phyloP scores from a whole-genome alignment of 352 stramenopile species.

The Phytopythium oedochilum region DNA sequence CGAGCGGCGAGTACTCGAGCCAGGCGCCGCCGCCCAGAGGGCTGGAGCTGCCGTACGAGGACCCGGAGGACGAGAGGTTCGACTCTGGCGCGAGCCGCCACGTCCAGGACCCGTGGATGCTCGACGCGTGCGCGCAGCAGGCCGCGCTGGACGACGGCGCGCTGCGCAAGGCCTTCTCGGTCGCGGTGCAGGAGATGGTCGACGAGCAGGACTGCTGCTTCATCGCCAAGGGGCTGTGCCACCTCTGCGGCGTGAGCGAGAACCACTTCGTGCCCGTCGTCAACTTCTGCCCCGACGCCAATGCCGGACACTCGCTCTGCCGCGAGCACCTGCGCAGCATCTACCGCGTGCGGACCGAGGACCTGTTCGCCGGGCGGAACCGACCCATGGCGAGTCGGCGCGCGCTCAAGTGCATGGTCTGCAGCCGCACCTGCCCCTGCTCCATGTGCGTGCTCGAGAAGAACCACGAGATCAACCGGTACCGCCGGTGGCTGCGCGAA shows the following conservation, averaged over 20 bases:
- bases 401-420: slow-evolving; percentile 60
- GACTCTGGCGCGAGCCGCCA: neutral
- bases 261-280: slow-evolving; percentile 55
- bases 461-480: slow-evolving; percentile 24
- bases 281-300: slow-evolving; percentile 69
- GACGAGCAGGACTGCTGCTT: slow-evolving; percentile 63
- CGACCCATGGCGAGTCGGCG: slow-evolving; percentile 57
- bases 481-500: slow-evolving; percentile 23
- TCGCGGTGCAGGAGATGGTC: slow-evolving; percentile 54
- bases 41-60: neutral
- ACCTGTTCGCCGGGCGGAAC: slow-evolving; percentile 71
- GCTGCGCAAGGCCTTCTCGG: slow-evolving; percentile 38
- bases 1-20: neutral
- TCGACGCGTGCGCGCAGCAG: slow-evolving; percentile 11
- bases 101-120: neutral
- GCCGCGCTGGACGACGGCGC: slow-evolving; percentile 30
- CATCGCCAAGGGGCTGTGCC: slow-evolving; percentile 63
- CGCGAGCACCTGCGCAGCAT: slow-evolving; percentile 68
- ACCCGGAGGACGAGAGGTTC: neutral
- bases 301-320: slow-evolving; percentile 67
- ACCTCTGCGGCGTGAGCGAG: slow-evolving; percentile 50
- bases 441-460: slow-evolving; percentile 38
- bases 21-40: neutral
- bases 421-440: slow-evolving; percentile 52
- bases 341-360: slow-evolving; percentile 63